Evolutionary conservation across 768 basidiomycete species (phyloP).

Genomic region (Lentinus brumalis): DNA sequence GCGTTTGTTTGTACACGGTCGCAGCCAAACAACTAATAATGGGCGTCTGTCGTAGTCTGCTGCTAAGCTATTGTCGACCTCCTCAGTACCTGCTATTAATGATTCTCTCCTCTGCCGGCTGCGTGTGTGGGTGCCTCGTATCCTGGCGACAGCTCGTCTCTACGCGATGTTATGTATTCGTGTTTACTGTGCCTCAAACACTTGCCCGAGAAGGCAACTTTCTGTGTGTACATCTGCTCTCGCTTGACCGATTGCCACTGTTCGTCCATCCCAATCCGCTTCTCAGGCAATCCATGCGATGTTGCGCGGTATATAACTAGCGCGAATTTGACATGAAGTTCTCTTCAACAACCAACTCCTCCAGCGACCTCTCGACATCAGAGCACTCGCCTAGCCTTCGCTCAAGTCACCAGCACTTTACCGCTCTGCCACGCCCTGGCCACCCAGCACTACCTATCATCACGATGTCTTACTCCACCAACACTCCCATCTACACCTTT

Average conservation of each 20-base stretch:
- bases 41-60: neutral
- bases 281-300: constrained; percentile 1
- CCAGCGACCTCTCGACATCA: neutral
- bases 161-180: neutral
- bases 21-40: neutral
- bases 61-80: neutral
- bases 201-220: constrained; percentile 9
- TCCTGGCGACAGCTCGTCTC: neutral
- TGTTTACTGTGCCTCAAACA: constrained; percentile 4
- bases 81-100: no score
- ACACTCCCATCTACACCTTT: constrained; percentile 9
- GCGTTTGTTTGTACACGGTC: neutral
- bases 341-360: constrained; percentile 6
- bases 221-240: neutral
- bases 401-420: neutral
- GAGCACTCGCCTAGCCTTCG: constrained; percentile 1
- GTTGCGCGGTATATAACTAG: constrained; percentile 5
- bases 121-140: neutral
- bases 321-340: neutral
- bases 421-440: neutral
- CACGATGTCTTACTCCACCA: neutral
- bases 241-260: neutral
- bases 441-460: neutral
- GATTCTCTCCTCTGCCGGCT: no score
- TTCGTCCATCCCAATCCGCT: neutral